Base-by-base conservation (phyloP, 495 filamentous ascomycete species). In the Penicillium coffeae region DNA sequence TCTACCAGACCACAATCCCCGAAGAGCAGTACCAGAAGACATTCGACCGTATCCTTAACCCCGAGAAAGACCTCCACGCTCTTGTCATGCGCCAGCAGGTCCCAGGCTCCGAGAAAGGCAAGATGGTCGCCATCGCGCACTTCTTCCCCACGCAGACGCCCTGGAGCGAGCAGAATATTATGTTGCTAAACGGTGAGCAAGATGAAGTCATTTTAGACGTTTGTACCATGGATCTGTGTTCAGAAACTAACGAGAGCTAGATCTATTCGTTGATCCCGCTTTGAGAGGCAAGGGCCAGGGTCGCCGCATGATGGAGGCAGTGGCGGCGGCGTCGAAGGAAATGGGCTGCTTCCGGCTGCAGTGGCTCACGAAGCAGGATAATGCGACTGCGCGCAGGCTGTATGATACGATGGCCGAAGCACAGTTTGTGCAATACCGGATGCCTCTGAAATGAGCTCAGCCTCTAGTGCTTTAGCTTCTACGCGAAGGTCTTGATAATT, bases 321-420 rank as follows among this genome's bases (percentile, higher is more conserved):
- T 52, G n/a, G 43, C 38, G 13, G 42, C 45, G n/a, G 21, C 15
- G 13, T 39, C 49, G 3, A 52, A 52, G 20, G 42, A 52, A 30
- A 42, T 46, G 42, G 49, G 49, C 12, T 52, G 49, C 18, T 40
- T 47, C 20, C 49, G 49, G 14, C 42, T 52, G 20, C 49, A 52
- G 22, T 52, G 49, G 49, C n/a, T 46, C 15, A 52, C 49, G 18
- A 52, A 52, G 21, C 42, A 52, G 15, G 49, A 46, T 18, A 52
- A 52, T 42, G 12, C 25, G 2, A 41, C 25, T 14, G 49, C 42
- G 36, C 47, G 47, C 37, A 38, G 47, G 3, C 47, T 50, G 15
- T 50, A 50, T 43, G 47, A 50, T 30, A 50, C 47, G 3, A 50
- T 50, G 40, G 47, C 39, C 14, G 47, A 50, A 1, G 18, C 47